phyloP scores from a whole-genome alignment of 2,329 filamentous ascomycete species.

The Westerdykella sp. region DNA sequence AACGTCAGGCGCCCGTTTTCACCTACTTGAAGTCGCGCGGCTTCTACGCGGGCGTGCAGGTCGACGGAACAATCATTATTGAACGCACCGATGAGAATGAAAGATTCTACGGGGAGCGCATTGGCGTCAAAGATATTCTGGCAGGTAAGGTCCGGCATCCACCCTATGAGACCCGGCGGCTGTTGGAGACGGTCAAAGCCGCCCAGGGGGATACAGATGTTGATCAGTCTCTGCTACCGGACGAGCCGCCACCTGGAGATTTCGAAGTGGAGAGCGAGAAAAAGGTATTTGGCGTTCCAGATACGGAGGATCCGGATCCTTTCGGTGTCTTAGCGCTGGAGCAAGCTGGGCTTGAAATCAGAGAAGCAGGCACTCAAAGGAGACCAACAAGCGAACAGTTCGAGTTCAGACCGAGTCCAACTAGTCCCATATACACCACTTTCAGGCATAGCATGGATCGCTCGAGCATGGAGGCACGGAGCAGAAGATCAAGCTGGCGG shows the following conservation, averaged over 20 bases:
- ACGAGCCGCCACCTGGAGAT: slow-evolving; percentile 71
- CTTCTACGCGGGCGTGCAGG: slow-evolving; percentile 77
- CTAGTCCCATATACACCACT: slow-evolving; percentile 62
- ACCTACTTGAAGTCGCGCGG: slow-evolving; percentile 86
- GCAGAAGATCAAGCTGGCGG: slow-evolving; percentile 62
- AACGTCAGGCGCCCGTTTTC: slow-evolving; percentile 65
- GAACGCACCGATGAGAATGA: slow-evolving; percentile 86
- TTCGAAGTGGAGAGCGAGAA: slow-evolving; percentile 49
- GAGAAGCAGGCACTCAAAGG: slow-evolving; percentile 74
- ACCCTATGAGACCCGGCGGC: slow-evolving; percentile 51
- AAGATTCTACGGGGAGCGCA: slow-evolving; percentile 67
- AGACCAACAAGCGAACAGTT: slow-evolving; percentile 74
- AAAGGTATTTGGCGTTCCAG: slow-evolving; percentile 69
- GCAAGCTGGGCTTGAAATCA: slow-evolving; percentile 80
- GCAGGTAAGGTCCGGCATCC: slow-evolving; percentile 53
- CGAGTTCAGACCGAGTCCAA: slow-evolving; percentile 70
- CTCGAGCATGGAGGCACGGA: slow-evolving; percentile 46
- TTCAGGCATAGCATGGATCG: slow-evolving; percentile 66
- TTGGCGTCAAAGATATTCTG: slow-evolving; percentile 58
- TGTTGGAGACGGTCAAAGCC: slow-evolving; percentile 79
- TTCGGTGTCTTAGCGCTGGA: slow-evolving; percentile 89
- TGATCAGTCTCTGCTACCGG: slow-evolving; percentile 61
- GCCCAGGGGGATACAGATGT: slow-evolving; percentile 77
- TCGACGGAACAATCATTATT: slow-evolving; percentile 81
- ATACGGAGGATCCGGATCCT: slow-evolving; percentile 77